Conservation (phyloP, 768 basidiomycete genomes). For the Boletus reticulatus region DNA sequence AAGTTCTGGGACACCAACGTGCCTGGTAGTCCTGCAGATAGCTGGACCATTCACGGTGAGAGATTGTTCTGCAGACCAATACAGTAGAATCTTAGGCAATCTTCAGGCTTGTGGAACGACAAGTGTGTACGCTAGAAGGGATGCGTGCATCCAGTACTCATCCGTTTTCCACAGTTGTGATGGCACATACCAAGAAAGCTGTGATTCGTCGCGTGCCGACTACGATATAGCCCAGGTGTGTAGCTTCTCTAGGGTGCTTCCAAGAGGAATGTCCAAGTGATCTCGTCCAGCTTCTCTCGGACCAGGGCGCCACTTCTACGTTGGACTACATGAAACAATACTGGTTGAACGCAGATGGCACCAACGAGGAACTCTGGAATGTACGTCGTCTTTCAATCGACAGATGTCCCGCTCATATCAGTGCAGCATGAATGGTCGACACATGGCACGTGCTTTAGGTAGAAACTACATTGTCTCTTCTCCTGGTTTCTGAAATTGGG, state of each 20-base stretch:
- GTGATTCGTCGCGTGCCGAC: constrained; percentile 38
- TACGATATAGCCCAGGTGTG: constrained; percentile 45
- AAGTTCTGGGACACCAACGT: constrained; percentile 76
- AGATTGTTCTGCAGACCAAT: not conserved
- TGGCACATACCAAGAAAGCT: constrained; percentile 33
- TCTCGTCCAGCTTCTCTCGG: constrained; percentile 46
- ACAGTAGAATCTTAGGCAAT: constrained; percentile 1
- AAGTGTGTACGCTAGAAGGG: constrained; percentile 36
- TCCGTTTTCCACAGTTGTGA: constrained; percentile 47
- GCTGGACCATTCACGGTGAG: constrained; percentile 76
- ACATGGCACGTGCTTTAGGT: constrained; percentile 57
- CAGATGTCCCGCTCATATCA: constrained; percentile 1
- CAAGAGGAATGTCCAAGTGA: not conserved
- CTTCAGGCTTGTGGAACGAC: constrained; percentile 64
- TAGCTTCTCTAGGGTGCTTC: not conserved
- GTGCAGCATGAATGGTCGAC: constrained; percentile 65
- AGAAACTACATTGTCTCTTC: not conserved
- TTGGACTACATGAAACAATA: constrained; percentile 58
- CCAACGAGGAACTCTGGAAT: constrained; percentile 68
- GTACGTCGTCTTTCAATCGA: constrained; percentile 32
- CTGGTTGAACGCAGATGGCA: constrained; percentile 62
- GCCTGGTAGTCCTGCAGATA: constrained; percentile 57
- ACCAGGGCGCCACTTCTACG: constrained; percentile 58
- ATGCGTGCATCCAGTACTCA: not conserved
- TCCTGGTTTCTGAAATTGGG: not conserved